phyloP scores from a whole-genome alignment of 441 rosid species.

The Adansonia grandidieri region DNA sequence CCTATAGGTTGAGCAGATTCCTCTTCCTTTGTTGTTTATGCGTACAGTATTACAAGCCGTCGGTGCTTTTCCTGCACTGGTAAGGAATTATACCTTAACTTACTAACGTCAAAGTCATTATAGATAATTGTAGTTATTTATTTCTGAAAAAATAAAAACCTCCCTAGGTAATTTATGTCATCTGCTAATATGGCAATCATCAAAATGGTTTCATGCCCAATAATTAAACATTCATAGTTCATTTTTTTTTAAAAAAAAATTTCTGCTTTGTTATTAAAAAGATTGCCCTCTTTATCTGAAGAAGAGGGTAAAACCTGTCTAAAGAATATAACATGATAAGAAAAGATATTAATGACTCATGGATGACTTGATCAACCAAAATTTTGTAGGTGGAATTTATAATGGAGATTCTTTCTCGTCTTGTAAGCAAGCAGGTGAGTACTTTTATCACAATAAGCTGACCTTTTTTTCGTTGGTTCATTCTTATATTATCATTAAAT shows the following conservation, averaged over 20 bases:
- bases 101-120: not conserved
- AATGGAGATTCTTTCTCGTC: conserved; percentile 96
- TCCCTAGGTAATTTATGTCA: not conserved
- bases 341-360: conserved; percentile 18
- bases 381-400: conserved; percentile 82
- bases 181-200: not conserved
- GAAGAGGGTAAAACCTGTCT: not conserved
- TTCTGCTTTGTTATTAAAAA: not conserved
- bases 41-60: conserved; percentile 97
- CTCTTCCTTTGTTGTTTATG: conserved; percentile 98
- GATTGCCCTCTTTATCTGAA: not conserved
- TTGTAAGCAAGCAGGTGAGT: conserved; percentile 91
- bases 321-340: conserved; percentile 14
- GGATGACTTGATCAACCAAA: conserved; percentile 26
- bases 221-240: conserved; percentile 6
- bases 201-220: conserved; percentile 9
- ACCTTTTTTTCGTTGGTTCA: conserved; percentile 14
- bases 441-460: conserved; percentile 32
- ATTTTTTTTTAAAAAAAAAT: not conserved
- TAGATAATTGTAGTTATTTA: not conserved
- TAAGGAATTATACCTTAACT: conserved; percentile 41
- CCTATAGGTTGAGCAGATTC: conserved; percentile 95
- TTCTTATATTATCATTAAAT: conserved; percentile 25
- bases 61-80: conserved; percentile 97
- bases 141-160: not conserved